Evolutionary conservation across 345 rosid genomes (phyloP), one percentile per base, ranked within the genome.

Genomic region (Balakata baccata): DNA sequence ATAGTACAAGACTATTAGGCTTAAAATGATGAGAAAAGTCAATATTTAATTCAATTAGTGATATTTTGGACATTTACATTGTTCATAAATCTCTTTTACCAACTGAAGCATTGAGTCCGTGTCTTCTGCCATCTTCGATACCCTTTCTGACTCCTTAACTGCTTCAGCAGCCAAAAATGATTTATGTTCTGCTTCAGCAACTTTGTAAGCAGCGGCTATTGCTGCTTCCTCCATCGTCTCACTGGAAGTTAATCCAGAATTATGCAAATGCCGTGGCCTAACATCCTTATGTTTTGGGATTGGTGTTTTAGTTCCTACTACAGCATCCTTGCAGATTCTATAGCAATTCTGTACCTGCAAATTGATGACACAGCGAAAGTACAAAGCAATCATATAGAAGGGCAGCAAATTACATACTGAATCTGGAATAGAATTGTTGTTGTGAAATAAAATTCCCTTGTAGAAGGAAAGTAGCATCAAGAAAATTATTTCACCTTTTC

Each of bases 171-270:
- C 87, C 73, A 79, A 57, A 82, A 78, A 88, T 3, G 83, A 69
- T 73, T 77, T 85, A 79, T 85, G 82, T 75, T 90, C 96, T 60
- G 87, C 95, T 71, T 93, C 97, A 49, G 85, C 88, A 18, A 93
- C 71, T 74, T 81, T 86, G 76, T 78, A 85, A 52, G 97, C 93
- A n/a, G 95, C 89, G 2, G 85, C 74, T 57, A 71, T 62, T 66
- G 95, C 83, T 47, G 87, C 88, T 53, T 87, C 87, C 67, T 67
- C 75, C 72, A 86, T 74, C 39, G 75, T 78, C 74, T 78, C 85
- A 61, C 69, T 64, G 39, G 83, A 78, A 64, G 71, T 58, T 0
- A 72, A 62, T 12, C 49, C 66, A 62, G 69, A 74, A 75, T 64
- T 85, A 74, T 72, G 81, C 45, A 77, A 64, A 23, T 75, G 85